phyloP scores from a whole-genome alignment of 31 red algal genomes.

The Porphyra umbilicalis region DNA sequence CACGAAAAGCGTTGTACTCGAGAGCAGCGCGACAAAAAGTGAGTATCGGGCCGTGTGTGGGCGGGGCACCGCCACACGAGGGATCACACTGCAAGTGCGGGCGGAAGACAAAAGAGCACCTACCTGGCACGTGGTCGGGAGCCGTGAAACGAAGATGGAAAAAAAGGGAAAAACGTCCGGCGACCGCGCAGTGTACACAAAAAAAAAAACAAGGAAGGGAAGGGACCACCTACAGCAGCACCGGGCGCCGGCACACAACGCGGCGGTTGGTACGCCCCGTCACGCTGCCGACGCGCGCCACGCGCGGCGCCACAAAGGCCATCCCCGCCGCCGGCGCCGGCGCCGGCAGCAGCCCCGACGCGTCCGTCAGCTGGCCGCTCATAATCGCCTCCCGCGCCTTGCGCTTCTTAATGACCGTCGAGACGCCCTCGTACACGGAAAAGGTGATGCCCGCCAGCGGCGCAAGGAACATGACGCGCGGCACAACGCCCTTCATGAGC shows the following conservation, averaged over 20 bases:
- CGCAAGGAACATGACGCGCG: constrained; percentile 89
- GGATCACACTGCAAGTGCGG: too few relatives aligned
- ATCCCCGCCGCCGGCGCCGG: background rate
- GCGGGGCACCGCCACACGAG: too few relatives aligned
- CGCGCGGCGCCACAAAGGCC: background rate
- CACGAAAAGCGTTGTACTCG: too few relatives aligned
- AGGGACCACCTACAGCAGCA: background rate
- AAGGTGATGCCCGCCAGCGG: constrained; percentile 96
- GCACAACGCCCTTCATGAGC: constrained; percentile 89
- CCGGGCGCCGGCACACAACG: background rate
- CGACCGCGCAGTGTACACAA: background rate
- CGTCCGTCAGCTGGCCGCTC: background rate
- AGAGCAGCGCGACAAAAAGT: too few relatives aligned
- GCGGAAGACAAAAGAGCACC: too few relatives aligned
- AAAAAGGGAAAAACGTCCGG: background rate
- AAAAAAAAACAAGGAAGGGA: background rate
- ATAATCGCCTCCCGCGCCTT: constrained; percentile 18
- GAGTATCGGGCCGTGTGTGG: too few relatives aligned
- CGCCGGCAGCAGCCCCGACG: background rate
- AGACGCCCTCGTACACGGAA: constrained; percentile 88
- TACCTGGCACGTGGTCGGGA: too few relatives aligned
- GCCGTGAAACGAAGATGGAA: too few relatives aligned
- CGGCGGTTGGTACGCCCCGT: background rate
- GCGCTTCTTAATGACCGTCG: constrained; percentile 42
- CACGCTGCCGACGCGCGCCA: background rate